Conservation (phyloP, 495 filamentous ascomycete species). For the Aspergillus olivimuriae region DNA sequence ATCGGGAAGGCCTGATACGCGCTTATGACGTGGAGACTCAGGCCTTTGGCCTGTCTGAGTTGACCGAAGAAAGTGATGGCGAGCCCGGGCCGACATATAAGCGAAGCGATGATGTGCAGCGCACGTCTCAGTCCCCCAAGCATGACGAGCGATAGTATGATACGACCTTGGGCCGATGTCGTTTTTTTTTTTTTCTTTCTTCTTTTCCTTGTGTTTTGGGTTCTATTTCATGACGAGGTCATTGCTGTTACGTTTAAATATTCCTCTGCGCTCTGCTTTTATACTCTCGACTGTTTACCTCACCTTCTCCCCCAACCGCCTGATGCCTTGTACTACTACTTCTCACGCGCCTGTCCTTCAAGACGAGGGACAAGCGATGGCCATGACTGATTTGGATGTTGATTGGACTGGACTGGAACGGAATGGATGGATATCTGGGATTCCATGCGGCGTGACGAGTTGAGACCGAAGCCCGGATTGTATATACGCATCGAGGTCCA, state of each 20-base stretch:
- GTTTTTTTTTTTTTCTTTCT: conserved; percentile 1
- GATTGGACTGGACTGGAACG: conserved; percentile 13
- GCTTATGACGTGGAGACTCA: conserved; percentile 73
- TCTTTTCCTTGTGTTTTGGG: conserved; percentile 1
- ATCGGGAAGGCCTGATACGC: conserved; percentile 75
- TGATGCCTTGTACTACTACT: conserved; percentile 32
- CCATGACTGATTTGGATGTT: conserved; percentile 36
- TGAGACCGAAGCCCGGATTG: conserved; percentile 16
- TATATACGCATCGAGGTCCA: conserved; percentile 18
- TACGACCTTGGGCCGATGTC: conserved; percentile 14
- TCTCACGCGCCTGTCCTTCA: too few species aligned
- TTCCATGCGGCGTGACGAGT: conserved; percentile 11
- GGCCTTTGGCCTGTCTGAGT: conserved; percentile 58
- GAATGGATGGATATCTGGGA: neutral
- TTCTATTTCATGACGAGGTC: conserved; percentile 17
- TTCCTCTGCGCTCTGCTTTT: conserved; percentile 13
- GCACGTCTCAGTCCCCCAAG: conserved; percentile 29
- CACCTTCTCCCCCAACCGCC: neutral
- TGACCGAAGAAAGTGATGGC: conserved; percentile 67
- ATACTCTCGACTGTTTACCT: neutral
- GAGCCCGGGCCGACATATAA: conserved; percentile 37
- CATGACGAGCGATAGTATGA: conserved; percentile 32
- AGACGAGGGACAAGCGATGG: conserved; percentile 28
- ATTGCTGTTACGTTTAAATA: conserved; percentile 16
- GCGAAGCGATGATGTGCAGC: conserved; percentile 21